phyloP scores from a whole-genome alignment of 805 yeast genomes.

The Torulaspora delbrueckii region DNA sequence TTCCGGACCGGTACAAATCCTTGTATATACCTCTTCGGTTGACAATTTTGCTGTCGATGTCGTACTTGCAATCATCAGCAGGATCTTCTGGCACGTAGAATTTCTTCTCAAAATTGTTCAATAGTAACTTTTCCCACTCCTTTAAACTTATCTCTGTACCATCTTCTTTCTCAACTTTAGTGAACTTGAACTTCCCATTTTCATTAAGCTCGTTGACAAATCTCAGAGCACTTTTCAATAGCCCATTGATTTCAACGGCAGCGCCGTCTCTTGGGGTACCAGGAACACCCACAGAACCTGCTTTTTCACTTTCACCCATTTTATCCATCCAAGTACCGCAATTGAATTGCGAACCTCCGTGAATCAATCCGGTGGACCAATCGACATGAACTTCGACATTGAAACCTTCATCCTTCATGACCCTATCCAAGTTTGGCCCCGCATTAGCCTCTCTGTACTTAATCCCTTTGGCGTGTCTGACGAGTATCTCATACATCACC shows the following conservation, averaged over 20 bases:
- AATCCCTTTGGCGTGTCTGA: conserved; percentile 87
- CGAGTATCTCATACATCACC: conserved; percentile 70
- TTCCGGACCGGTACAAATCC: conserved; percentile 75
- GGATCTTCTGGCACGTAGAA: conserved; percentile 71
- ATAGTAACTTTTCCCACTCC: conserved; percentile 70
- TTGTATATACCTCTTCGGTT: conserved; percentile 93
- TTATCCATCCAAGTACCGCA: conserved; percentile 99
- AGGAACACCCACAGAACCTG: conserved; percentile 85
- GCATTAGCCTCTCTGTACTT: conserved; percentile 93
- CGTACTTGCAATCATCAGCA: conserved; percentile 54
- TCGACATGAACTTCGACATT: conserved; percentile 76
- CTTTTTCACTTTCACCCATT: conserved; percentile 90
- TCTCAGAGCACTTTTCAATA: conserved; percentile 76
- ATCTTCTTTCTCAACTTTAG: conserved; percentile 52
- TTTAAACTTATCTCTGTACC: conserved; percentile 53
- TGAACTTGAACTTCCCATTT: conserved; percentile 52
- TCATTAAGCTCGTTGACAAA: conserved; percentile 62
- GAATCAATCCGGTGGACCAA: conserved; percentile 82
- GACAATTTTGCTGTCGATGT: conserved; percentile 58
- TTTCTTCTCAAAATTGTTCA: conserved; percentile 69
- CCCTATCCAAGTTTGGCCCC: conserved; percentile 80
- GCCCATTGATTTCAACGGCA: conserved; percentile 85
- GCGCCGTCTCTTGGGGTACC: conserved; percentile 99
- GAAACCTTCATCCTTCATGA: conserved; percentile 90
- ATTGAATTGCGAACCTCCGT: conserved; percentile 87